Evolutionary conservation across 257 asterid genomes (phyloP), one percentile per base, ranked within the genome.

Genomic region (Petrea volubilis): DNA sequence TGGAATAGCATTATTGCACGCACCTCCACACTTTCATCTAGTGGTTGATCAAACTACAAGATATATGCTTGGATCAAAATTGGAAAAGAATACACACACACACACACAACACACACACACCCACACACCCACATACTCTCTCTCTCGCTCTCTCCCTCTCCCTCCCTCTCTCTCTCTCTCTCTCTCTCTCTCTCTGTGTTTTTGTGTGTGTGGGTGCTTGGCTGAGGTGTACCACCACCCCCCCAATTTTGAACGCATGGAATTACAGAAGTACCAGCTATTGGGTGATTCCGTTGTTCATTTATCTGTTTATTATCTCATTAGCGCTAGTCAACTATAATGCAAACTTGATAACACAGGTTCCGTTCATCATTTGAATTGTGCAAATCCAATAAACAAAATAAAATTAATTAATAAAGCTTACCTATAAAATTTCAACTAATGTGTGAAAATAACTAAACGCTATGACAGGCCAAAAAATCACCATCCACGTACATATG

Each of bases 1-100:
- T 74, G 78, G 78, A 73, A 57, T 52, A 64, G 21, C 41, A 55
- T 73, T 55, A 55, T 17, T 41, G 60, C 25, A 28, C 4, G 51
- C 25, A 28, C 7, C 47, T 18, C 29, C 55, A 10, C 15, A 33
- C 6, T 21, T 17, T 57, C 41, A 14, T 55, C 17, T 12, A 55
- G 20, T 44, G 13, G 53, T 44, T 11, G 34, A 66, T 23, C 31
- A 31, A 18, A n/a, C 33, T 12, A 46, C 31, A 20, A 49, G 21
- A 31, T 31, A 31, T 31, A 14, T 50, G 21, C 50, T 49, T 34
- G 50, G 33, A 50, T 51, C 11, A 18, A 34, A 40, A 52, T 51
- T 13, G 71, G 15, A 25, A 47, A 31, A 28, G 28, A 29, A 14
- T 14, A 2, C 11, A 4, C 8, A 47, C 4, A 13, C 20, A 47